Percentiles rank a stretch among this genome's conserved stretches.
Evolutionary conservation across 805 yeast species (phyloP).

Genomic region (Sugiyamaella floridensis): DNA sequence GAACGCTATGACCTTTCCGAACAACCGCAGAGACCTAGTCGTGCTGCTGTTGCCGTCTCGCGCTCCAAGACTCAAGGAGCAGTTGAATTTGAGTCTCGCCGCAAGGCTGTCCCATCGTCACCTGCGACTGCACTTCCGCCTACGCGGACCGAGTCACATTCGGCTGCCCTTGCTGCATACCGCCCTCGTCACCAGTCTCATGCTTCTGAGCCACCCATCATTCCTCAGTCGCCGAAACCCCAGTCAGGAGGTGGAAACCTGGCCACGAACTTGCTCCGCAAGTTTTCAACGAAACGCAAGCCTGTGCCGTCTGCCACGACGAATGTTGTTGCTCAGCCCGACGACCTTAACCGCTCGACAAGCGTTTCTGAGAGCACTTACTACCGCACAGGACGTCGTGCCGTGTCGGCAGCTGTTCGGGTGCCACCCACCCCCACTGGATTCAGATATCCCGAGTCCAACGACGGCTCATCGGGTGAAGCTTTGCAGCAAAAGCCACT

Average conservation of each 20-base stretch:
- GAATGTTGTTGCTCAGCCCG: neutral
- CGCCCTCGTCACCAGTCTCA: conserved; percentile 11
- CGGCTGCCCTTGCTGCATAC: neutral
- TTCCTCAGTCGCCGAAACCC: neutral
- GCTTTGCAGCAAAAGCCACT: conserved; percentile 3
- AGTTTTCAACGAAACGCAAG: conserved; percentile 18
- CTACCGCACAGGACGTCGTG: conserved; percentile 9
- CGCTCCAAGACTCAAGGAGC: conserved; percentile 17
- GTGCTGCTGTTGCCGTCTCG: conserved; percentile 3
- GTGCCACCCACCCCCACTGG: conserved; percentile 13
- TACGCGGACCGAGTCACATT: neutral
- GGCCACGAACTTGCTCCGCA: conserved; percentile 19
- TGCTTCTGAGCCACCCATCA: conserved; percentile 11
- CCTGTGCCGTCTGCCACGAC: conserved; percentile 1
- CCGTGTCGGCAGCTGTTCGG: conserved; percentile 21
- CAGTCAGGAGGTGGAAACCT: conserved; percentile 3
- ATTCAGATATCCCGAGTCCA: conserved; percentile 13
- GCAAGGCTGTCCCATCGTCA: neutral
- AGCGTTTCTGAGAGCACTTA: conserved; percentile 18
- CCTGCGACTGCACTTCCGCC: conserved; percentile 5
- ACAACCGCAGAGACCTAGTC: conserved; percentile 5
- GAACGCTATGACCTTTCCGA: neutral
- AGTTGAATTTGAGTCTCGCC: conserved; percentile 1
- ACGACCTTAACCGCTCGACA: conserved; percentile 11
- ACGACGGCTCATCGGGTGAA: neutral